Base-by-base conservation (phyloP, 148 eudicot species). In the Pharnaceum exiguum region DNA sequence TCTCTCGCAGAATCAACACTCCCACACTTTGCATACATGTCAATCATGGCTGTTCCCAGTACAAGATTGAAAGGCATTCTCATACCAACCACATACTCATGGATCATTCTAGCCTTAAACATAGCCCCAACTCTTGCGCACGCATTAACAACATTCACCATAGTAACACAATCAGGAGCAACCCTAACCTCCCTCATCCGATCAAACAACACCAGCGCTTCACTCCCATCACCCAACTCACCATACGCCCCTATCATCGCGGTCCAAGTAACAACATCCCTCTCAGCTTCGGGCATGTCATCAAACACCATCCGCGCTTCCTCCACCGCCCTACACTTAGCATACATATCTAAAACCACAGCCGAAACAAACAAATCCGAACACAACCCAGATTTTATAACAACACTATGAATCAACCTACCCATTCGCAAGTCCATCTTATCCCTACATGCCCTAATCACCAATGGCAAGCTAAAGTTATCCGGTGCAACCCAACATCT, bases 21-120 rank as follows among this genome's bases (percentile, higher is more conserved):
- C 5, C 74, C 70, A 59, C 66, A 65, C 44, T 71, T 71, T 12
- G 75, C 59, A 71, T 58, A 71, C 75, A 71, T 65, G 45, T 71
- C 75, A n/a, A 71, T 52, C 66, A 65, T 52, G 0, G 73, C 57
- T 2, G 67, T 54, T 16, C 67, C 71, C 38, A 67, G 12, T 5
- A 59, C 43, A 1, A 67, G 59, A 67, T 67, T 65, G 44, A 67
- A 51, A 12, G 59, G 59, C 16, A 59, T 28, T 23, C 35, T 50
- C 59, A 30, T 51, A 29, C 21, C 5, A 17, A 21, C 6, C 42
- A 67, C 51, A 19, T 58, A 67, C 26, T 59, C 65, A 58, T 67
- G 36, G 7, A 67, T 2, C 32, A 28, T 42, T 58, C 46, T 67
- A 22, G 71, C 64, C 43, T 67, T 59, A 51, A 58, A 46, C 65